phyloP scores from a whole-genome alignment of 1,284 basidiomycete genomes.

The Singerocomus inundabilis region DNA sequence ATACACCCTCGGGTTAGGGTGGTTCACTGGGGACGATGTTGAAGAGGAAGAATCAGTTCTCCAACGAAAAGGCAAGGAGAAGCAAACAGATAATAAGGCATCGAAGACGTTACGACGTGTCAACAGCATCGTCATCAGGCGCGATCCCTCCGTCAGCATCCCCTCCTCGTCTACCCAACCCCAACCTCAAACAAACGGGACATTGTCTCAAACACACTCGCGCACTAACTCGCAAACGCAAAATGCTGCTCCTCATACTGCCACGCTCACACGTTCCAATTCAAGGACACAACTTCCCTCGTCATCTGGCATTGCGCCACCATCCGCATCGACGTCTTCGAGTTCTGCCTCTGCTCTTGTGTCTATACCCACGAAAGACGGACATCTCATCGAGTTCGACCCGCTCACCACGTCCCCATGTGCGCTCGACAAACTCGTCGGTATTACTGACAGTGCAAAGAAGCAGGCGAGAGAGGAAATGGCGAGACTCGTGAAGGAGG shows the following conservation, averaged over 20 bases:
- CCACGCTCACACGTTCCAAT: too few relatives aligned
- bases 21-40: constrained; percentile 43
- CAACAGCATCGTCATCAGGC: constrained; percentile 62
- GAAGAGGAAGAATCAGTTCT: constrained; percentile 16
- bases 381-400: constrained; percentile 76
- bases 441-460: constrained; percentile 76
- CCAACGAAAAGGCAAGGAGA: constrained; percentile 25
- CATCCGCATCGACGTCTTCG: constrained; percentile 16
- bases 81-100: constrained; percentile 3
- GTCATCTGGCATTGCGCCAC: constrained; percentile 10
- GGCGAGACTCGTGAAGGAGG: constrained; percentile 62
- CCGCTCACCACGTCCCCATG: constrained; percentile 68
- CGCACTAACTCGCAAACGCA: constrained; percentile 45
- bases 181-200: not conserved
- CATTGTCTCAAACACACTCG: constrained; percentile 38
- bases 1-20: constrained; percentile 51
- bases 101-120: constrained; percentile 40
- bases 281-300: too few relatives aligned
- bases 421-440: constrained; percentile 67
- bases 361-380: constrained; percentile 70
- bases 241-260: too few relatives aligned
- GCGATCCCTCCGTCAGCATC: constrained; percentile 50
- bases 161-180: constrained; percentile 17
- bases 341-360: constrained; percentile 47
- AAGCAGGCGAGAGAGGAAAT: constrained; percentile 75